A percentile compares a stretch with the other conserved stretches of the same genome.
Conservation (phyloP, 2,329 filamentous ascomycete species). For the Lachnellula hyalina region DNA sequence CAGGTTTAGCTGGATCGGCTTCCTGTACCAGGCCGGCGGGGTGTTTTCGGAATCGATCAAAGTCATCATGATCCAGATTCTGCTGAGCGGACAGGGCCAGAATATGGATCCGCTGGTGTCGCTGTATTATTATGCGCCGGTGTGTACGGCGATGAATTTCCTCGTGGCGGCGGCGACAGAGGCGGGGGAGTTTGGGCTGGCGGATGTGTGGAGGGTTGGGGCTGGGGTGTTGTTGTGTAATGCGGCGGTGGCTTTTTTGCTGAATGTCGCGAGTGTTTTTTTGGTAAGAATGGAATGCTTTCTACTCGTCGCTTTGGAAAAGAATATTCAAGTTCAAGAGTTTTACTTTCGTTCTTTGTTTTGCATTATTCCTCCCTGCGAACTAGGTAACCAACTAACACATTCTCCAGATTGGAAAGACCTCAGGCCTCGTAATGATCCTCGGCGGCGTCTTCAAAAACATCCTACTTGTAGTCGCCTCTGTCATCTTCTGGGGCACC, state of each 20-base stretch:
- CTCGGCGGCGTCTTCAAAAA: conserved; percentile 83
- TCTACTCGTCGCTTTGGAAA: not conserved
- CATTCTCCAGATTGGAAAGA: conserved; percentile 67
- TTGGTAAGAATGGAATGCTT: conserved; percentile 45
- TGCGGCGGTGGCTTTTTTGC: conserved; percentile 68
- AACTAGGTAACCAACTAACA: not conserved
- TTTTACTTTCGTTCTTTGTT: not conserved
- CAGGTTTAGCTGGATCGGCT: conserved; percentile 74
- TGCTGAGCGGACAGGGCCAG: conserved; percentile 65
- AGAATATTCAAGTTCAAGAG: conserved; percentile 13
- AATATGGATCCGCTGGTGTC: conserved; percentile 89
- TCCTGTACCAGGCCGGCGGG: conserved; percentile 70
- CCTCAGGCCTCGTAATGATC: conserved; percentile 76
- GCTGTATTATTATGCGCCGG: conserved; percentile 81
- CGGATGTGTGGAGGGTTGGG: conserved; percentile 66
- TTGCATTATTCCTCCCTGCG: not conserved
- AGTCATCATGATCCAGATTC: conserved; percentile 75
- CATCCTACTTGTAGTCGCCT: conserved; percentile 71
- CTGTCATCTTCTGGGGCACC: conserved; percentile 75
- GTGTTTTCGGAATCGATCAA: conserved; percentile 76
- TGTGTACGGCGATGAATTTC: conserved; percentile 75
- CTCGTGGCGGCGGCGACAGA: conserved; percentile 66
- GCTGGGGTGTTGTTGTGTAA: conserved; percentile 67
- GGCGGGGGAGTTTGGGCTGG: conserved; percentile 59
- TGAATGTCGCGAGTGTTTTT: conserved; percentile 81